Base-by-base conservation (phyloP, 2,329 filamentous ascomycete species). In the Corynespora cassiicola region DNA sequence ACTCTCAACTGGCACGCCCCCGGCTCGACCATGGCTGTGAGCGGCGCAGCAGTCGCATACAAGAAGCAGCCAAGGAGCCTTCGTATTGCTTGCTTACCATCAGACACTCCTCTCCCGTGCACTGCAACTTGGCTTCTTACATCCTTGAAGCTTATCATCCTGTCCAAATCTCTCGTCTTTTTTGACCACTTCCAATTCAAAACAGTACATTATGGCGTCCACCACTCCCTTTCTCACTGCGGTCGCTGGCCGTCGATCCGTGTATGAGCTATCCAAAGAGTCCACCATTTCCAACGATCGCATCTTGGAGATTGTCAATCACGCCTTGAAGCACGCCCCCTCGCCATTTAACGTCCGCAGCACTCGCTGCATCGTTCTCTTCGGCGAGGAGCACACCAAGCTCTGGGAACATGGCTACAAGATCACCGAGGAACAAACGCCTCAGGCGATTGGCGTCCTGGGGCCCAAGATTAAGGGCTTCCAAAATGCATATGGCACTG, bases 291-390 rank as follows among this genome's bases (percentile, higher is more conserved):
- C 56, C 7, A 52, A 61, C 31, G 38, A 39, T 7, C 53, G 54
- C 24, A 63, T 63, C 27, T 25, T 51, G 14, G 49, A 58, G 19
- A 47, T 63, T 16, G 46, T 62, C 8, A 42, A 53, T 17, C 42
- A 60, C 10, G 51, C 56, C 0, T 40, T 63, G 18, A 51, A 53
- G 14, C 47, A 62, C 30, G 47, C 52, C 6, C 60, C 56, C 12
- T 60, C 55, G 2, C 47, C 60, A 5, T 63, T 62, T 54, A 61
- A 63, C 34, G 51, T 57, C n/a, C 59, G 58, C 23, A 60, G 53
- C 45, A 36, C 48, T 19, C 55, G 59, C 26, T 47, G 39, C 24
- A 49, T 63, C n/a, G 42, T 63, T 12, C 44, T 62, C n/a, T 56
- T 61, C 18, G 52, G 52, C 19, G 43, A 43, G 5, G 47, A 58